Base-by-base conservation (phyloP, 441 rosid genomes). In the Croton laevigatus region DNA sequence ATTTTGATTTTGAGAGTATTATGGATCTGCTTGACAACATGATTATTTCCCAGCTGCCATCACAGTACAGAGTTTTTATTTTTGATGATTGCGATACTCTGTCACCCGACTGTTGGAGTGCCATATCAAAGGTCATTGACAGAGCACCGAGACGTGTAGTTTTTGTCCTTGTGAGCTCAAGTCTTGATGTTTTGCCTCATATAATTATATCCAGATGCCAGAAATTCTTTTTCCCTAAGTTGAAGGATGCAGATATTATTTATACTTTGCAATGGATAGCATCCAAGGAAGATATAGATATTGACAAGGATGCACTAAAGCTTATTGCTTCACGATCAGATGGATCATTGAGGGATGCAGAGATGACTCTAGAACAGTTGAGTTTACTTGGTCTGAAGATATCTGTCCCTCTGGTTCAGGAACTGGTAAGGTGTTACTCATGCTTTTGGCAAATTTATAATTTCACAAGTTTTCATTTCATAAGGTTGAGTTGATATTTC, bases 331-430 rank as follows among this genome's bases (percentile, higher is more conserved):
- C 98, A 9, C 86, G 94, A 74, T 96, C 99, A 13, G 98, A 93
- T 79, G 99, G 99, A 73, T 96, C 99, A 3, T 78, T 96, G 79
- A 85, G 99, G 80, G 98, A 96, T 85, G 97, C 98, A 27, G 92
- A 89, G 79, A 96, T 96, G 98, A 96, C 99, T 70, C 88, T 96
- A 65, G 98, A 96, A 80, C 98, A 96, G 72, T 82, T 96, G 51
- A 89, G 96, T 79, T 85, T 96, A 78, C 88, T 96, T 49, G 99
- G 99, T 77, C 93, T 87, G 79, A 88, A 83, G 79, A 91, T 96
- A 79, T 90, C 94, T 58, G 88, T 93, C 64, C 84, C 86, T 70
- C 79, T 96, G 65, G 98, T 96, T 81, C 99, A 96, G 77, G 98
- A 96, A 81, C 79, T 96, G 93, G 98, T 96, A 69, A 70, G 82